Percentiles rank a stretch among this genome's conserved stretches.
phyloP scores from a whole-genome alignment of 805 yeast species.

The Geotrichum ghanense region DNA sequence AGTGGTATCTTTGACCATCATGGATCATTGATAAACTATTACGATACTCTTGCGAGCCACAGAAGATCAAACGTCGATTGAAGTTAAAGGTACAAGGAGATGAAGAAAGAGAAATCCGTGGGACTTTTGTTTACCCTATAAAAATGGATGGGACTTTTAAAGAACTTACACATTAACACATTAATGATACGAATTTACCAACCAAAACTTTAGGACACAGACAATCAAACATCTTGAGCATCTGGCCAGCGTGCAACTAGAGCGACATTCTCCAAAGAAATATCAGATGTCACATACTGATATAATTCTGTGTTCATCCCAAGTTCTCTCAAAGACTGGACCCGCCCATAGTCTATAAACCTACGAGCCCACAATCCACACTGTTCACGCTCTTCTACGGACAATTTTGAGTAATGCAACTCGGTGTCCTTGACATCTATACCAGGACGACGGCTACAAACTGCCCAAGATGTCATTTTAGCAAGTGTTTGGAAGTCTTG shows the following conservation, averaged over 20 bases:
- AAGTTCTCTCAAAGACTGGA: constrained; percentile 30
- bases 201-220: no score
- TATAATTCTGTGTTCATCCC: constrained; percentile 34
- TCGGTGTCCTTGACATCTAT: constrained; percentile 28
- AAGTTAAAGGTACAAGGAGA: no score
- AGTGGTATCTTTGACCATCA: neutral
- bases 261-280: constrained; percentile 65
- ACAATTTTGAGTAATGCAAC: constrained; percentile 35
- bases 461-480: constrained; percentile 81
- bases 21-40: neutral
- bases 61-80: no score
- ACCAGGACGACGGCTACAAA: constrained; percentile 48
- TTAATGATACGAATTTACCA: no score
- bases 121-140: no score
- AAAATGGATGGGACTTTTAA: no score
- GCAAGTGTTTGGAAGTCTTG: constrained; percentile 33
- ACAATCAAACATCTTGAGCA: no score
- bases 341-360: constrained; percentile 64
- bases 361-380: constrained; percentile 63
- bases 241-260: constrained; percentile 20
- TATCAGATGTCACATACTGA: constrained; percentile 42
- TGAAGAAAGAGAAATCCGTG: no score
- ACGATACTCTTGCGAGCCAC: no score
- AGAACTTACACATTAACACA: no score
- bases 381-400: constrained; percentile 37